Evolutionary conservation across 768 basidiomycete genomes (phyloP), one percentile per base, ranked within the genome.

Genomic region (Termitomyces sp.): DNA sequence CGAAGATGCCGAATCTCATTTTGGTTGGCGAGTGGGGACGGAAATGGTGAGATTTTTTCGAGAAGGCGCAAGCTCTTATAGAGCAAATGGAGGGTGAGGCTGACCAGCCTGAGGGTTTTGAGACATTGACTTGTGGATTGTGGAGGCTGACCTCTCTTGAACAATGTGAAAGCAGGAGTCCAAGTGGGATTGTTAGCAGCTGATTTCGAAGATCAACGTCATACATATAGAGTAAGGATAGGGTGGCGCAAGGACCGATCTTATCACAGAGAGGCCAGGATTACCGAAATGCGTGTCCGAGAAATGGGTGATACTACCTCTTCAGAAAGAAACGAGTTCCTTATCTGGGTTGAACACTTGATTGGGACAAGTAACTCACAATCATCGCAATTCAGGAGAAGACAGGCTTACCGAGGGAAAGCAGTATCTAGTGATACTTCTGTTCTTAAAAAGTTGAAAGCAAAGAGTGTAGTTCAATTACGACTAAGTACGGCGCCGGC

Each of bases 1-100:
- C 29, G 43, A 56, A 52, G 23, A 59, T 35, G 45, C 34, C 29
- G 44, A 59, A 42, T 37, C 56, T 59, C 59, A 59, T 59, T 23
- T 2, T 59, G 7, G n/a, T n/a, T 34, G 6, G 21, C 14, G 14
- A 19, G 23, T n/a, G n/a, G 17, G 11, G 32, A 29, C 8, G 34
- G 41, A 46, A 44, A 29, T 48, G 53, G 29, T 54, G 47, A 32
- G 14, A 9, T 38, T 17, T 31, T n/a, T 3, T 5, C 16, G 17
- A 10, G 16, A 50, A 17, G 2, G 2, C 29, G 44, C 31, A 29
- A 5, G 31, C 11, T 41, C 38, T 52, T 58, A 58, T 51, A 52
- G 27, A 17, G 29, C n/a, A n/a, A 29, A 14, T 27, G 19, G 41
- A 52, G 29, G 27, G 40, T 12, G 48, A n/a, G 50, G 25, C 49